Evolutionary conservation across 2,329 filamentous ascomycete genomes (phyloP), one percentile per base, ranked within the genome.

Genomic region (Aspergillus ochraceoroseus): DNA sequence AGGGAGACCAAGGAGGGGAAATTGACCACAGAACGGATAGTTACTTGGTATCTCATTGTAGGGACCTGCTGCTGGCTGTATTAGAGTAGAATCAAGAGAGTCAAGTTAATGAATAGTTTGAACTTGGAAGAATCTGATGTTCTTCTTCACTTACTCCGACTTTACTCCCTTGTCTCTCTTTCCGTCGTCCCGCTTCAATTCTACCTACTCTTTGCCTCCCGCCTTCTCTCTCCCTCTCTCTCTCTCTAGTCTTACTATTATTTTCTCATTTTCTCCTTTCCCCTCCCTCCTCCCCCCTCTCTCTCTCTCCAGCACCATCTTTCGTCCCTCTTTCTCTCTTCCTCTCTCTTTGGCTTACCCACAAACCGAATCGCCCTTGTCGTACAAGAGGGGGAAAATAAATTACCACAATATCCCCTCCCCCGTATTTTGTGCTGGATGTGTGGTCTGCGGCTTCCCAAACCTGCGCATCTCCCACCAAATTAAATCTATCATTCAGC

Each of bases 391-490:
- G 38, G 23, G 31, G 27, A 39, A 38, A 37, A 41, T 43, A 46
- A 38, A 47, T 49, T 46, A 55, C 38, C 33, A 11, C 31, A 15
- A 41, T 4, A 27, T 15, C 11, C 28, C 11, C 28, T 36, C 43
- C 43, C 35, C 41, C 43, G 39, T 35, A 38, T 32, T 44, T 44
- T 22, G 33, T 34, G n/a, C 20, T 38, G 32, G 42, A 48, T 41
- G 42, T 44, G 28, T 28, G 45, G 43, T 48, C 42, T 48, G 45
- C 45, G 37, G 32, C 38, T 38, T 30, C 19, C 38, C 37, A 44
- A 44, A 32, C 41, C 35, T 32, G 40, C 45, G 38, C 43, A 28
- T 32, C 20, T 32, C 30, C 31, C 22, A 38, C 39, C 17, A 38
- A 32, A 38, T 38, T 43, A 22, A 37, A 48, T 47, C 44, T 27